A percentile compares a stretch with the other conserved stretches of the same genome.
Conservation (phyloP, 176 grass and related monocot genomes). For the Phoenix roebelenii region DNA sequence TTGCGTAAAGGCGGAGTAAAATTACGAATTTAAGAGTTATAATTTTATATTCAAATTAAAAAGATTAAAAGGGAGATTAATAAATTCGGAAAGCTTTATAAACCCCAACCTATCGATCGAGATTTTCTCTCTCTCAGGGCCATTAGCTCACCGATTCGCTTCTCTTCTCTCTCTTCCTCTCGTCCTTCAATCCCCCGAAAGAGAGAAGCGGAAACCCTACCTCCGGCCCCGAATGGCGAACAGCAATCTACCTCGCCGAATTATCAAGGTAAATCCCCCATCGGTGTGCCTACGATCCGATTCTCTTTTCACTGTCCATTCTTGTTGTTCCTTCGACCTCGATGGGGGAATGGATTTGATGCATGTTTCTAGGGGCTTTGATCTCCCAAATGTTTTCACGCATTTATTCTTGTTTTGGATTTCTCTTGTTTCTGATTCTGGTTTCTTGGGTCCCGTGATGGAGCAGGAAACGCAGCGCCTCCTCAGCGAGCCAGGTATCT, state of each 20-base stretch:
- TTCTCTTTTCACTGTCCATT: not conserved
- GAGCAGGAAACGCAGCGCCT: constrained; percentile 19
- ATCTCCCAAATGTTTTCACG: not conserved
- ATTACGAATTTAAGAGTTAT: too few relatives aligned
- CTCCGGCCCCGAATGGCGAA: not conserved
- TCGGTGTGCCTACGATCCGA: not conserved
- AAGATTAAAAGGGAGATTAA: too few relatives aligned
- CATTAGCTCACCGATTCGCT: not conserved
- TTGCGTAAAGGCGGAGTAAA: too few relatives aligned
- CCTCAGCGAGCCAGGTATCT: constrained; percentile 17
- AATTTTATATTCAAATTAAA: too few relatives aligned
- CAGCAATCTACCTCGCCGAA: constrained; percentile 7
- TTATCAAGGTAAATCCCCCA: not conserved
- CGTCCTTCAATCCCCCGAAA: not conserved
- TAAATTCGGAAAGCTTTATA: too few relatives aligned
- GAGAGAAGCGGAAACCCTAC: not conserved
- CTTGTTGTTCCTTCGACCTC: too few relatives aligned
- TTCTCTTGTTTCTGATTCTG: not conserved
- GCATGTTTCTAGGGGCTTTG: too few relatives aligned
- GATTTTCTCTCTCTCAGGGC: too few relatives aligned
- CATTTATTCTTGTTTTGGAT: not conserved
- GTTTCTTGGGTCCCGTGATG: not conserved
- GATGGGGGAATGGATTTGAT: too few relatives aligned
- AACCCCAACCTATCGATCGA: not conserved
- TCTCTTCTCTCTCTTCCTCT: not conserved